A percentile compares a stretch with the other conserved stretches of the same genome.
Evolutionary conservation across 139 green algal species (phyloP).

Genomic region (Chlamydomonas sp.): DNA sequence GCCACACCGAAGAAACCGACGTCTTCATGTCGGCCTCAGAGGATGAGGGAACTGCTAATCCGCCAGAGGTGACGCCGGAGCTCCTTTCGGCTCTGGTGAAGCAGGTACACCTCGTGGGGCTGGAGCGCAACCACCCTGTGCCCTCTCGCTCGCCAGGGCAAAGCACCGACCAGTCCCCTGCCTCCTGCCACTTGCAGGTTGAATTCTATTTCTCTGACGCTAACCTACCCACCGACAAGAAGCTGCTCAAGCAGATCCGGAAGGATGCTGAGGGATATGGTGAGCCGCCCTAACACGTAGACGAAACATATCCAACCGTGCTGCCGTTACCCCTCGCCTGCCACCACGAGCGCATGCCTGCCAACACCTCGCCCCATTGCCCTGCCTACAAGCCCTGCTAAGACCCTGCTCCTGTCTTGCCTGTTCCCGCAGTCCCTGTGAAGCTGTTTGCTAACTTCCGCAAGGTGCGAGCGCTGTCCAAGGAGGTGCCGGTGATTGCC

Average conservation of each 20-base stretch:
- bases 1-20: not conserved
- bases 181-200: constrained; percentile 49
- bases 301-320: not conserved
- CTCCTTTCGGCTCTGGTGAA: constrained; percentile 17
- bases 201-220: constrained; percentile 85
- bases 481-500: constrained; percentile 46
- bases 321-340: no score
- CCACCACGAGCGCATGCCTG: no score
- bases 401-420: not conserved
- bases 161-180: not conserved
- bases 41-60: not conserved
- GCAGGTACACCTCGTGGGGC: constrained; percentile 1
- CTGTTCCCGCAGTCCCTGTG: constrained; percentile 61
- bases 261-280: constrained; percentile 73
- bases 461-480: constrained; percentile 61
- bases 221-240: constrained; percentile 82
- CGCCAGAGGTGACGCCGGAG: constrained; percentile 28
- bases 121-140: not conserved
- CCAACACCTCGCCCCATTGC: no score
- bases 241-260: constrained; percentile 72
- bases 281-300: constrained; percentile 32
- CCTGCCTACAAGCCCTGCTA: not conserved
- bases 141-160: no score
- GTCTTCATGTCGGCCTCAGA: constrained; percentile 28
- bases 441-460: constrained; percentile 69